Evolutionary conservation across 495 filamentous ascomycete species (phyloP).

Genomic region (Aspergillus haitiensis): DNA sequence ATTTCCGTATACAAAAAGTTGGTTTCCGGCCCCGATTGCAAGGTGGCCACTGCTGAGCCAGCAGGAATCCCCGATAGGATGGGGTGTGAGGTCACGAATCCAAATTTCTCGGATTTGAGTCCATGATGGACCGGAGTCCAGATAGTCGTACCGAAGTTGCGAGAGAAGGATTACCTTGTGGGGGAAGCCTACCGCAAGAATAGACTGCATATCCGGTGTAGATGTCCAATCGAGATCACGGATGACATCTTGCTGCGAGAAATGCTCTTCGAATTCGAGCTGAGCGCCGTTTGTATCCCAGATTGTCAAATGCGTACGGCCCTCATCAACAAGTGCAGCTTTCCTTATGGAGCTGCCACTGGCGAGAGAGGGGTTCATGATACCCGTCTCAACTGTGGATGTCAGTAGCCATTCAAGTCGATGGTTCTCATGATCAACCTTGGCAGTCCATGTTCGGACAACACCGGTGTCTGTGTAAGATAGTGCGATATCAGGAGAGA

Average conservation of each 20-base stretch:
- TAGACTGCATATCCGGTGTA: conserved; percentile 86
- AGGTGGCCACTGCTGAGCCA: conserved; percentile 85
- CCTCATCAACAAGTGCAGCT: conserved; percentile 75
- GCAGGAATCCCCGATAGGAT: conserved; percentile 88
- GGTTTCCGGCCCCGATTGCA: conserved; percentile 86
- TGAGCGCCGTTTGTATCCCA: conserved; percentile 85
- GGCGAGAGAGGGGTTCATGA: conserved; percentile 70
- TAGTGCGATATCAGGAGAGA: conserved; percentile 83
- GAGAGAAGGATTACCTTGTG: conserved; percentile 81
- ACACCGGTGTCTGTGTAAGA: conserved; percentile 78
- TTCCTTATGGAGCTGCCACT: conserved; percentile 88
- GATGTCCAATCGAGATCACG: conserved; percentile 93
- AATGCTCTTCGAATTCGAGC: conserved; percentile 77
- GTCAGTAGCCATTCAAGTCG: conserved; percentile 82
- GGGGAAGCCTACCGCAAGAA: conserved; percentile 87
- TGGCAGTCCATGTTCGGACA: conserved; percentile 83
- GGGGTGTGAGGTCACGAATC: conserved; percentile 79
- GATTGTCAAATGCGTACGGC: conserved; percentile 77
- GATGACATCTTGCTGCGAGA: conserved; percentile 71
- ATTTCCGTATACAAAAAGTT: conserved; percentile 85
- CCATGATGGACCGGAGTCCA: conserved; percentile 90
- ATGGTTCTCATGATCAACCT: conserved; percentile 56
- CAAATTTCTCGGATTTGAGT: conserved; percentile 77
- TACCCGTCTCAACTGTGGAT: conserved; percentile 77
- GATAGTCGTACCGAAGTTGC: conserved; percentile 91